These are phyloP conservation scores for Tritrichomonas foetus DNA, from an alignment of 208 protist species.

Conservation along the genomic window DNA sequence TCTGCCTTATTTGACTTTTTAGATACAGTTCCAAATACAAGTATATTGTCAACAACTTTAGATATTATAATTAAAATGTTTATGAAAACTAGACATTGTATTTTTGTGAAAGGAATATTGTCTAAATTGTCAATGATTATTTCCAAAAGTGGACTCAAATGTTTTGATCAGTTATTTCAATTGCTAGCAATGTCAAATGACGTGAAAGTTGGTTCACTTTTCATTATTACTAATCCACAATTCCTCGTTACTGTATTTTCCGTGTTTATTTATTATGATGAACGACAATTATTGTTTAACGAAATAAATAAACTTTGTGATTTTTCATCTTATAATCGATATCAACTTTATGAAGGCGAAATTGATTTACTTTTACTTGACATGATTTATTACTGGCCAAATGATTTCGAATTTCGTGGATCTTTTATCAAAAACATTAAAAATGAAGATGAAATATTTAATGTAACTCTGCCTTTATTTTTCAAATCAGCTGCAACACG, in stretches of 20 bases:
- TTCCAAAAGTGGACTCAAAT: background rate
- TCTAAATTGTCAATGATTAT: background rate
- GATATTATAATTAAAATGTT: background rate
- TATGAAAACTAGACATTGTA: background rate
- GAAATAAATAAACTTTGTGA: background rate
- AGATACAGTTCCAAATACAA: background rate
- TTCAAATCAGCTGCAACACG: background rate
- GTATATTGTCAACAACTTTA: background rate
- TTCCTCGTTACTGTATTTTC: background rate
- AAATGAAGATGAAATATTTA: background rate
- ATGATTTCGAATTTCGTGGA: background rate
- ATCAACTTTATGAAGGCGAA: background rate
- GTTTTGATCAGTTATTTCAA: background rate
- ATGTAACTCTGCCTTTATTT: background rate
- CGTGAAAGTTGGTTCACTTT: background rate
- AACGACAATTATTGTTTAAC: background rate
- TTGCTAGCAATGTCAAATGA: background rate
- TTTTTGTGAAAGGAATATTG: background rate
- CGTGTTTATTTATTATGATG: background rate
- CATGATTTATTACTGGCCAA: background rate
- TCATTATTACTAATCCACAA: background rate
- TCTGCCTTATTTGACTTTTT: background rate
- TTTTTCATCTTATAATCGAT: background rate
- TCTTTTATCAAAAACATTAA: background rate
- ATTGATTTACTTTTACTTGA: background rate